Percentiles rank a stretch among this genome's conserved stretches.
Conservation (phyloP, 225 moss, liverwort and hornwort genomes). For the Bryoerythrophyllum caledonicum region DNA sequence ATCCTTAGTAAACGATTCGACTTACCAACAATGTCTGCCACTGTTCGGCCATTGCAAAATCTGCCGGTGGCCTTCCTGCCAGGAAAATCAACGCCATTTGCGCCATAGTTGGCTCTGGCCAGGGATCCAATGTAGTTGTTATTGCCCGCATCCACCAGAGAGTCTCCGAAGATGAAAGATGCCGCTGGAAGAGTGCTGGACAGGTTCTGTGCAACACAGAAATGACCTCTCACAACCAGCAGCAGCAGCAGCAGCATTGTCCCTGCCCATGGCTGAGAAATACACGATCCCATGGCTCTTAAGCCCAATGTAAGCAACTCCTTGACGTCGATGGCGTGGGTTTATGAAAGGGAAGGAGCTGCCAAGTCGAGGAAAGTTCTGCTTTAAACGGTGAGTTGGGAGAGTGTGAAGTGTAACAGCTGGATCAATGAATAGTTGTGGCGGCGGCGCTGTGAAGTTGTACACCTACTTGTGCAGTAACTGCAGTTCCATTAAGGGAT, state of each 20-base stretch:
- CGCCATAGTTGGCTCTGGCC: slow-evolving; percentile 45
- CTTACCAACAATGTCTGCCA: slow-evolving; percentile 50
- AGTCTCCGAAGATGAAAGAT: slow-evolving; percentile 50
- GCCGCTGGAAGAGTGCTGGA: slow-evolving; percentile 5
- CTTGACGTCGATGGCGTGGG: not conserved
- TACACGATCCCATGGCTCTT: not conserved
- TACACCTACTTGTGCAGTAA: slow-evolving; percentile 14
- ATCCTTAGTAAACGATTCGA: not conserved
- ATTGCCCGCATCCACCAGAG: slow-evolving; percentile 51
- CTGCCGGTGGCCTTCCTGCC: slow-evolving; percentile 42
- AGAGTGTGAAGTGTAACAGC: slow-evolving; percentile 3
- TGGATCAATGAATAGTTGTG: not conserved
- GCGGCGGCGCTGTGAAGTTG: slow-evolving; percentile 9
- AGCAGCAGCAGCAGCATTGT: not conserved
- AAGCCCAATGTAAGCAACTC: not conserved
- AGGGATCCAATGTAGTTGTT: slow-evolving; percentile 49
- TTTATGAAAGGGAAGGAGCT: not conserved
- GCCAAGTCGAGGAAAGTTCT: not conserved
- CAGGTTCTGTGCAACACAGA: not conserved
- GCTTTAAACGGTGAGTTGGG: not conserved
- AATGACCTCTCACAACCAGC: not conserved
- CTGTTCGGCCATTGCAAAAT: slow-evolving; percentile 53
- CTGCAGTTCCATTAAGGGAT: not conserved
- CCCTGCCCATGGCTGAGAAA: not conserved
- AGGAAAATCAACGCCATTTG: slow-evolving; percentile 48